Conservation (phyloP, 2,329 filamentous ascomycete genomes). For the Aspergillus sp. region DNA sequence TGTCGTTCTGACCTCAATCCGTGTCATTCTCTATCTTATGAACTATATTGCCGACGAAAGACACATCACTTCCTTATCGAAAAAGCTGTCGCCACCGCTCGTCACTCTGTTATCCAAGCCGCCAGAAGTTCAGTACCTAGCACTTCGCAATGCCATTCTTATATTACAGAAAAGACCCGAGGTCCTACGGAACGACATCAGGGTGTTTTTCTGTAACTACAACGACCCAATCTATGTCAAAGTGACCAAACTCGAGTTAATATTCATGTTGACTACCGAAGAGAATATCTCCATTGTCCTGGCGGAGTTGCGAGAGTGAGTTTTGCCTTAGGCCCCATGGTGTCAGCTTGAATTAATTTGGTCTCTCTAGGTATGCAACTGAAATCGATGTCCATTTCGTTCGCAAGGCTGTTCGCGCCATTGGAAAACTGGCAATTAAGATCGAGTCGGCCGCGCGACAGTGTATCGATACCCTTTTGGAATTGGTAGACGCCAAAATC, state of each 20-base stretch:
- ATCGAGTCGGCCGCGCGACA: conserved; percentile 88
- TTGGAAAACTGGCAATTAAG: conserved; percentile 97
- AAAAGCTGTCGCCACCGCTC: conserved; percentile 89
- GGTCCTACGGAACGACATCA: conserved; percentile 90
- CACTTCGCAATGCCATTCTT: conserved; percentile 84
- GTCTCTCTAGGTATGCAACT: conserved; percentile 64
- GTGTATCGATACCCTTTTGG: conserved; percentile 88
- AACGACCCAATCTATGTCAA: conserved; percentile 99
- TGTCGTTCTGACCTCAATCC: conserved; percentile 91
- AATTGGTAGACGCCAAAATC: conserved; percentile 94
- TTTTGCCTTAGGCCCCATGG: conserved; percentile 2
- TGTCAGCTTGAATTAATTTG: too few relatives aligned
- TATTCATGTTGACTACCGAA: conserved; percentile 97
- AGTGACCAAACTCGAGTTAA: conserved; percentile 95
- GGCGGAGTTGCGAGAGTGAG: conserved; percentile 82
- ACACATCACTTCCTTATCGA: conserved; percentile 78
- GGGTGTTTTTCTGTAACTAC: conserved; percentile 99
- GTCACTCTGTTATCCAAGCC: conserved; percentile 94
- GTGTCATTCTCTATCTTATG: conserved; percentile 95
- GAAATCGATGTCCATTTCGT: conserved; percentile 99
- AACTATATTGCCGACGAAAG: conserved; percentile 95
- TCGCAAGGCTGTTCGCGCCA: conserved; percentile 92
- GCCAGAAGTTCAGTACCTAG: conserved; percentile 96
- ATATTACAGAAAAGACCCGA: conserved; percentile 91
- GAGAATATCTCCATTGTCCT: conserved; percentile 93